Evolutionary conservation across 1,284 basidiomycete species (phyloP).

Genomic region (Ceratobasidium sp.): DNA sequence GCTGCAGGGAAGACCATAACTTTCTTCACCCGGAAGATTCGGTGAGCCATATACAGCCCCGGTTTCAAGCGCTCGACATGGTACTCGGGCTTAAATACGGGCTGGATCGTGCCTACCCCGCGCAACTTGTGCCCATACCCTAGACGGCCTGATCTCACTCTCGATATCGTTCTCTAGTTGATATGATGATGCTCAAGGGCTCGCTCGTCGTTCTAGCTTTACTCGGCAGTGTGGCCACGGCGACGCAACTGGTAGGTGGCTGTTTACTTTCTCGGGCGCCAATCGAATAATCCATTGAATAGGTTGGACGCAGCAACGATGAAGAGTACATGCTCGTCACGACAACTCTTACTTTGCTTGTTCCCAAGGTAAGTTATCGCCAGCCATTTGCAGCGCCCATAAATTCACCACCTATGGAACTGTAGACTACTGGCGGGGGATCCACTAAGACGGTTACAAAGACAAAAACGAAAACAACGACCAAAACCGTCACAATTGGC

Average conservation of each 20-base stretch:
- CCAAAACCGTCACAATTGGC: constrained; percentile 15
- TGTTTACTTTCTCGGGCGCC: background rate
- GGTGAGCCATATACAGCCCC: background rate
- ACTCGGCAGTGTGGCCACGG: background rate
- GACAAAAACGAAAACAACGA: constrained; percentile 33
- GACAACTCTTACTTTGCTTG: constrained; percentile 19
- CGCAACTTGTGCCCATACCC: background rate
- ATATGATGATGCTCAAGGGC: constrained; percentile 20
- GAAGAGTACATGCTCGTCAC: constrained; percentile 40
- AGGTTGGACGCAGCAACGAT: constrained; percentile 17
- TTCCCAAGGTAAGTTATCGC: constrained; percentile 28
- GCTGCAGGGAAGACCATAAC: background rate
- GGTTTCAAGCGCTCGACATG: background rate
- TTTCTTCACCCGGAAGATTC: constrained; percentile 1
- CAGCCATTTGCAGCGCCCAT: background rate
- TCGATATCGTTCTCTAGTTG: background rate
- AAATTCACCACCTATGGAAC: background rate
- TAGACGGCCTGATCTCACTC: background rate
- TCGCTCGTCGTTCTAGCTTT: background rate
- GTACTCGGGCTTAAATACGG: background rate
- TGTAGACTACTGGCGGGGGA: background rate
- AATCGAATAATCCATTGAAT: background rate
- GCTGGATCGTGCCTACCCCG: no score
- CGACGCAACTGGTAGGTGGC: constrained; percentile 8
- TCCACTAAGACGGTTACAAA: constrained; percentile 35